Percentiles rank a stretch among this genome's conserved stretches.
Evolutionary conservation across 2,329 filamentous ascomycete species (phyloP).

Genomic region (Penicillium hordei): DNA sequence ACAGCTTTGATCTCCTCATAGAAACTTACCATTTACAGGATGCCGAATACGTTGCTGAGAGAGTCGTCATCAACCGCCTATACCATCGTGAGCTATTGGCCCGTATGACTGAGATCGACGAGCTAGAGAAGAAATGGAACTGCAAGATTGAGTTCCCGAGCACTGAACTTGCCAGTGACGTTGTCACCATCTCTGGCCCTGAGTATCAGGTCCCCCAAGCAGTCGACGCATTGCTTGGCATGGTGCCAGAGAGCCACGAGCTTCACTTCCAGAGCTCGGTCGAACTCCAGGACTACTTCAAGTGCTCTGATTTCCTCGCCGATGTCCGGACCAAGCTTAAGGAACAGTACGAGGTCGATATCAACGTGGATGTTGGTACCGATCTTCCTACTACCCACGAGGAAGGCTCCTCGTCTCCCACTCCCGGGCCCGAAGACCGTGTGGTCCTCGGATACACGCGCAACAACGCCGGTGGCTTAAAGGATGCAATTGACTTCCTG

Average conservation of each 20-base stretch:
- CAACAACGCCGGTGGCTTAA: conserved; percentile 92
- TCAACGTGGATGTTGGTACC: conserved; percentile 62
- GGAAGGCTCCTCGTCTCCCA: conserved; percentile 45
- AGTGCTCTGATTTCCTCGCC: conserved; percentile 74
- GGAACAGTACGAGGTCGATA: conserved; percentile 86
- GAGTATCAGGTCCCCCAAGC: conserved; percentile 98
- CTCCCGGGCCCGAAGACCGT: conserved; percentile 50
- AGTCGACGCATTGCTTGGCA: conserved; percentile 92
- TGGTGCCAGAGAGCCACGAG: conserved; percentile 96
- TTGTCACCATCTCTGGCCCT: conserved; percentile 91
- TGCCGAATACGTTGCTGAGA: conserved; percentile 93
- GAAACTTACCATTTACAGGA: conserved; percentile 55
- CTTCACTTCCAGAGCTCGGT: conserved; percentile 75
- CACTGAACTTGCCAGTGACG: conserved; percentile 94
- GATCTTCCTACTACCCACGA: conserved; percentile 29
- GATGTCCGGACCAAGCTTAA: conserved; percentile 83
- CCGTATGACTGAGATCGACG: conserved; percentile 84
- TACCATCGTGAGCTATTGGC: conserved; percentile 93
- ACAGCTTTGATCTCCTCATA: not conserved
- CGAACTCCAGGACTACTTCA: conserved; percentile 76
- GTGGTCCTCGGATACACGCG: conserved; percentile 83
- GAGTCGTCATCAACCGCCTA: conserved; percentile 87
- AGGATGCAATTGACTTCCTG: conserved; percentile 94
- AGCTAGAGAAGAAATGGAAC: conserved; percentile 98
- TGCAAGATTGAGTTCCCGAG: conserved; percentile 99